Percentiles rank a stretch among this genome's conserved stretches.
Evolutionary conservation across 495 filamentous ascomycete species (phyloP).

Genomic region (Hypoxylon fragiforme): DNA sequence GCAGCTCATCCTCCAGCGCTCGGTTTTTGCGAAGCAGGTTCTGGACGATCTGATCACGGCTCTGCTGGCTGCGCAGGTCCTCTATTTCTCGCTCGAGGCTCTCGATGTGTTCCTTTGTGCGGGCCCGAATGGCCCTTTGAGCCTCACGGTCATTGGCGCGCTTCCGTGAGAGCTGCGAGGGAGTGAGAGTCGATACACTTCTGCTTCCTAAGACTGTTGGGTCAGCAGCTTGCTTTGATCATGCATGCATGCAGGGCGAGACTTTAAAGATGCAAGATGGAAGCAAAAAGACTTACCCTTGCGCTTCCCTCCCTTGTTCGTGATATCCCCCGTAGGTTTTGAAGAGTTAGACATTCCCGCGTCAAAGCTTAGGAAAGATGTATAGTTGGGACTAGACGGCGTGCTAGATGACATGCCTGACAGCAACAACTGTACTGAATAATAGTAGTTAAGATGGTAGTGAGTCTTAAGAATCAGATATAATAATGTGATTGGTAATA

Average conservation of each 20-base stretch:
- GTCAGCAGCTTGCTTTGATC: background rate
- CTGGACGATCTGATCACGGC: slow-evolving; percentile 42
- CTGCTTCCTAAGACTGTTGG: slow-evolving; percentile 53
- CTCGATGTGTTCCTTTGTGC: slow-evolving; percentile 82
- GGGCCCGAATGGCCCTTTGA: slow-evolving; percentile 80
- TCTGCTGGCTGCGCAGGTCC: slow-evolving; percentile 50
- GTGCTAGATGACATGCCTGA: background rate
- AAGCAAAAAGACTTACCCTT: background rate
- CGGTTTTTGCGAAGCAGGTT: slow-evolving; percentile 42
- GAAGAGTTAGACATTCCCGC: background rate
- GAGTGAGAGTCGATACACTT: slow-evolving; percentile 72
- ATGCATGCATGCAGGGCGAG: background rate
- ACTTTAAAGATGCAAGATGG: slow-evolving; percentile 5
- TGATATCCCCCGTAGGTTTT: background rate
- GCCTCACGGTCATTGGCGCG: slow-evolving; percentile 88
- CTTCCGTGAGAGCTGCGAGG: slow-evolving; percentile 75
- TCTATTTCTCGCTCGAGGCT: slow-evolving; percentile 69
- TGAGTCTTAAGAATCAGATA: no score
- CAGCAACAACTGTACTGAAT: background rate
- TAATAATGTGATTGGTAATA: no score
- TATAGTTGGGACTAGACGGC: background rate
- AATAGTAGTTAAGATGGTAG: background rate
- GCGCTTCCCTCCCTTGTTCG: background rate
- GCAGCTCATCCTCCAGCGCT: slow-evolving; percentile 44
- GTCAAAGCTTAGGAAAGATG: background rate